phyloP scores from a whole-genome alignment of 2,329 filamentous ascomycete genomes.

The Nectriaceae sp. region DNA sequence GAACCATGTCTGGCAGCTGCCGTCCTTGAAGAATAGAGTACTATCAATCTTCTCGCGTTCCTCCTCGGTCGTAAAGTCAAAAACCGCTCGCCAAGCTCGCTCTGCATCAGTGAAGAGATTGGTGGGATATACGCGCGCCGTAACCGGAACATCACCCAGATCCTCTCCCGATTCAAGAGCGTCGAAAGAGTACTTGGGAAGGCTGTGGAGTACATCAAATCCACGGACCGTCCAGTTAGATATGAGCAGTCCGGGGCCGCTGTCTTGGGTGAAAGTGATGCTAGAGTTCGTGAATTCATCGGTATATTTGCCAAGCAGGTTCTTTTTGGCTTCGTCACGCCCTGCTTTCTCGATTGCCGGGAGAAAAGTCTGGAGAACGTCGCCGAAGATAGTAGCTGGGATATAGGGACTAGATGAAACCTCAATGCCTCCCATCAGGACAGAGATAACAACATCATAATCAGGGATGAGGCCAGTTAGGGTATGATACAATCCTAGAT shows the following conservation, averaged over 20 bases:
- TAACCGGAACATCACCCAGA: conserved; percentile 14
- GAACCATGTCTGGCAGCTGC: conserved; percentile 34
- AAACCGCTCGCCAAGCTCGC: conserved; percentile 36
- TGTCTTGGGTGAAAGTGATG: conserved; percentile 39
- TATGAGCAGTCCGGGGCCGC: conserved; percentile 41
- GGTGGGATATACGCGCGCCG: conserved; percentile 33
- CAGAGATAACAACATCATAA: conserved; percentile 44
- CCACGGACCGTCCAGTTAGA: conserved; percentile 41
- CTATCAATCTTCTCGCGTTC: conserved; percentile 20
- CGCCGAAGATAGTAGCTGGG: conserved; percentile 25
- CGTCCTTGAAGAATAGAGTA: conserved; percentile 29
- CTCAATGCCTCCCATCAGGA: conserved; percentile 39
- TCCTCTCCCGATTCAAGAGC: conserved; percentile 12
- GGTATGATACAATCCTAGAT: conserved; percentile 43
- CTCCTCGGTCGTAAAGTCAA: conserved; percentile 24
- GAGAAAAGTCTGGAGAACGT: conserved; percentile 37
- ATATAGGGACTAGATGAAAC: conserved; percentile 18
- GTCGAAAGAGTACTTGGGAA: conserved; percentile 28
- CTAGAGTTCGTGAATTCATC: conserved; percentile 42
- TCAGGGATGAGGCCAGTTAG: conserved; percentile 46
- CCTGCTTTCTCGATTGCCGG: conserved; percentile 46
- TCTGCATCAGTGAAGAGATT: conserved; percentile 21
- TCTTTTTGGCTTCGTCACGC: conserved; percentile 34
- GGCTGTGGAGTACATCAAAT: conserved; percentile 41
- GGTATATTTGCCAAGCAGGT: conserved; percentile 40